phyloP scores from a whole-genome alignment of 495 filamentous ascomycete genomes.

The Geoglossum glabrum region DNA sequence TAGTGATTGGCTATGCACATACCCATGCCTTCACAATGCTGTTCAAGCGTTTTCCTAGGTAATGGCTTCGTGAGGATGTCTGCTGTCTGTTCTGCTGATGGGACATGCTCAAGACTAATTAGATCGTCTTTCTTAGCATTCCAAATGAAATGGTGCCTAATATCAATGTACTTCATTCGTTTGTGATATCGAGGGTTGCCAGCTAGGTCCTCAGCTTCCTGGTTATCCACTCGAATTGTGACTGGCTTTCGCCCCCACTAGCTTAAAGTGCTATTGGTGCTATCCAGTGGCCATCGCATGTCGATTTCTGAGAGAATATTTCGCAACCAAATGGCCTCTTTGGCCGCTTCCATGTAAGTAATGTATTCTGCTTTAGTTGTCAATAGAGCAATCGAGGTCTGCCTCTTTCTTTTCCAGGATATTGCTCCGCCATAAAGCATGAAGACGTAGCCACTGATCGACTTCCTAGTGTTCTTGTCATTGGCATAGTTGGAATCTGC shows the following conservation, averaged over 20 bases:
- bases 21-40: neutral
- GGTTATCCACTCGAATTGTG: constrained; percentile 7
- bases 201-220: constrained; percentile 5
- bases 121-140: constrained; percentile 22
- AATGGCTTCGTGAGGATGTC: constrained; percentile 12
- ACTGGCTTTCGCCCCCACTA: neutral
- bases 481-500: constrained; percentile 8
- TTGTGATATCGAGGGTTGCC: constrained; percentile 7
- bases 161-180: constrained; percentile 10
- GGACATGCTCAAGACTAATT: constrained; percentile 20
- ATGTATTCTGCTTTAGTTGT: constrained; percentile 2
- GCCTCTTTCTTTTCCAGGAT: constrained; percentile 2
- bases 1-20: neutral
- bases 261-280: neutral
- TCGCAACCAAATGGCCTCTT: constrained; percentile 3
- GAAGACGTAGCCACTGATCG: neutral
- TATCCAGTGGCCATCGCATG: neutral
- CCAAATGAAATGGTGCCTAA: constrained; percentile 10
- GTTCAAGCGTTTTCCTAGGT: neutral
- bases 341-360: neutral
- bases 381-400: neutral
- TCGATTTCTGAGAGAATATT: neutral
- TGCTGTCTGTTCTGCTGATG: constrained; percentile 19
- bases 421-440: neutral
- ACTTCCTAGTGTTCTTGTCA: neutral